Percentiles rank a stretch among this genome's conserved stretches.
These are phyloP conservation scores for Yamadazyma sp. DNA, from an alignment of 1,139 yeast genomes.

Conservation along the genomic window DNA sequence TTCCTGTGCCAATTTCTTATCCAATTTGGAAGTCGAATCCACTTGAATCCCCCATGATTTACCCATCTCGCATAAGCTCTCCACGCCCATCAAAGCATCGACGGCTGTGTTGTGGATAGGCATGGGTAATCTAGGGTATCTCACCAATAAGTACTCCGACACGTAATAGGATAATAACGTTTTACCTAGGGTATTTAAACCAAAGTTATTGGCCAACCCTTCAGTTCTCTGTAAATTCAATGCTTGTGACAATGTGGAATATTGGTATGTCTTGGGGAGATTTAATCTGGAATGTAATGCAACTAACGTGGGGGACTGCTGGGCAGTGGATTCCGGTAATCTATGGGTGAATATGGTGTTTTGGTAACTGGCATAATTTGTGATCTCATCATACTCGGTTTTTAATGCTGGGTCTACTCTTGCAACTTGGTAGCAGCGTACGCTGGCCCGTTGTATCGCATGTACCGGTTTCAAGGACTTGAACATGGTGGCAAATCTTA, in stretches of 20 bases:
- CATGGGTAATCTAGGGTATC: slow-evolving; percentile 88
- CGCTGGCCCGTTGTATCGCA: not conserved
- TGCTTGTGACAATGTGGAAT: slow-evolving; percentile 76
- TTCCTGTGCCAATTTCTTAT: slow-evolving; percentile 69
- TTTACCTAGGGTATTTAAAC: slow-evolving; percentile 81
- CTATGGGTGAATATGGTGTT: slow-evolving; percentile 46
- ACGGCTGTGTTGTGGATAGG: slow-evolving; percentile 73
- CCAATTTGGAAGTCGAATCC: slow-evolving; percentile 63
- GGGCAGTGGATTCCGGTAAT: slow-evolving; percentile 50
- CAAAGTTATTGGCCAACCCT: slow-evolving; percentile 68
- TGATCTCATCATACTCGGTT: slow-evolving; percentile 31
- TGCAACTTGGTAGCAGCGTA: slow-evolving; percentile 24
- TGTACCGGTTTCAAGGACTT: slow-evolving; percentile 6
- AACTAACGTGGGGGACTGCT: slow-evolving; percentile 65
- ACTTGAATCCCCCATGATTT: slow-evolving; percentile 85
- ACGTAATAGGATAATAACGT: slow-evolving; percentile 74
- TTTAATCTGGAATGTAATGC: slow-evolving; percentile 80
- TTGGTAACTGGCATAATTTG: slow-evolving; percentile 43
- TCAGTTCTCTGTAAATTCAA: slow-evolving; percentile 49
- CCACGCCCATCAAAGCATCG: slow-evolving; percentile 68
- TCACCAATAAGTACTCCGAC: slow-evolving; percentile 67
- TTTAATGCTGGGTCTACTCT: slow-evolving; percentile 24
- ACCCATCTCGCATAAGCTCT: slow-evolving; percentile 64
- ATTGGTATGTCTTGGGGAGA: slow-evolving; percentile 55
- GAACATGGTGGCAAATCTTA: slow-evolving; percentile 1